A percentile compares a stretch with the other conserved stretches of the same genome.
Evolutionary conservation across 2,329 filamentous ascomycete species (phyloP).

Genomic region (Colletotrichum godetiae): DNA sequence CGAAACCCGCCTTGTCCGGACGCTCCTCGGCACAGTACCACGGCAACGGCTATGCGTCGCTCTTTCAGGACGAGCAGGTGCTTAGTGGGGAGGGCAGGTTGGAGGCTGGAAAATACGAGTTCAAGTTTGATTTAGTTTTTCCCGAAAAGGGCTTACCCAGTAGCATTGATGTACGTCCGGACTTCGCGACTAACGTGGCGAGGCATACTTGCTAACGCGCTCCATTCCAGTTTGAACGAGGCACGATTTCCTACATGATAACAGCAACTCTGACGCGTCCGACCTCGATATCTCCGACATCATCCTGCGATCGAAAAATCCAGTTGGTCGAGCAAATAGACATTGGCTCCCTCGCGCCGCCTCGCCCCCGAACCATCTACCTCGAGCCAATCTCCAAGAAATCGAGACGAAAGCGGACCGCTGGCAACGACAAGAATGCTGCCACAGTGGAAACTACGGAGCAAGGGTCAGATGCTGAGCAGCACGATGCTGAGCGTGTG

Average conservation of each 20-base stretch:
- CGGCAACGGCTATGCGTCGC: constrained; percentile 81
- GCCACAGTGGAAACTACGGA: constrained; percentile 56
- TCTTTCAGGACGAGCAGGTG: constrained; percentile 86
- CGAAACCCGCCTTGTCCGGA: constrained; percentile 54
- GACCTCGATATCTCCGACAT: constrained; percentile 83
- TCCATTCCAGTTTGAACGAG: constrained; percentile 83
- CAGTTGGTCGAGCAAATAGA: constrained; percentile 86
- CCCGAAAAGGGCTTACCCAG: constrained; percentile 80
- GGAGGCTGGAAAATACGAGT: constrained; percentile 80
- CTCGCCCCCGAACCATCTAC: constrained; percentile 85
- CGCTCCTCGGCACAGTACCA: constrained; percentile 66
- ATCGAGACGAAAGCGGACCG: constrained; percentile 70
- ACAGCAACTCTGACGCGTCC: constrained; percentile 91
- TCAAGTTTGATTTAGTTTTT: constrained; percentile 80
- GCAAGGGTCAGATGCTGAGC: constrained; percentile 44
- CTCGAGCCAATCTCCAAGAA: constrained; percentile 86
- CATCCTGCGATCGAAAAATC: constrained; percentile 84
- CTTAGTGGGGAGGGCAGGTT: constrained; percentile 83
- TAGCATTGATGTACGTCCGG: constrained; percentile 85
- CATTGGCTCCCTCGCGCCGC: constrained; percentile 78
- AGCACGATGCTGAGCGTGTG: constrained; percentile 40
- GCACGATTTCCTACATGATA: constrained; percentile 91
- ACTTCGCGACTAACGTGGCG: constrained; percentile 13
- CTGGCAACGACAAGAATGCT: constrained; percentile 56
- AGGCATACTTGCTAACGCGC: constrained; percentile 14